These are phyloP conservation scores for Phytophthora palmivora DNA, from an alignment of 352 stramenopile species.

Conservation along the genomic window DNA sequence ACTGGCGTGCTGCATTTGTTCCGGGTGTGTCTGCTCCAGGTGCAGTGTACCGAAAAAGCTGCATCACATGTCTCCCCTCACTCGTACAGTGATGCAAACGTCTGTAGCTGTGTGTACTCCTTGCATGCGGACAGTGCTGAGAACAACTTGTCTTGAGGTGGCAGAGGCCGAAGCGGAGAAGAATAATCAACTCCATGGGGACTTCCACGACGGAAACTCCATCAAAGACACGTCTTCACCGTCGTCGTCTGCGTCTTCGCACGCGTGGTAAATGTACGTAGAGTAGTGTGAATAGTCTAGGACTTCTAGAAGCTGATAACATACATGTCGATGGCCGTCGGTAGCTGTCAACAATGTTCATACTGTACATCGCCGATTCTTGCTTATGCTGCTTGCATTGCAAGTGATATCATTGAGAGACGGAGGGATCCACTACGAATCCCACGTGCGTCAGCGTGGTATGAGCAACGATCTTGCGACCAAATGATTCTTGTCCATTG, in stretches of 20 bases:
- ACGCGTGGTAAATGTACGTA: constrained; percentile 15
- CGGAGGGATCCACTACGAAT: constrained; percentile 11
- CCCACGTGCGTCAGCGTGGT: constrained; percentile 22
- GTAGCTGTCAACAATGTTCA: too few relatives aligned
- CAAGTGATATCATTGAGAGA: constrained; percentile 12
- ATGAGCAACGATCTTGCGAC: constrained; percentile 9
- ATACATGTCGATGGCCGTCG: not conserved
- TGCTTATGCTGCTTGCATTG: too few relatives aligned
- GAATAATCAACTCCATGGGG: not conserved
- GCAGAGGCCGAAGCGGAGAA: constrained; percentile 24
- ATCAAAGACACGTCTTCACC: constrained; percentile 29
- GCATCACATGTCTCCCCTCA: constrained; percentile 41
- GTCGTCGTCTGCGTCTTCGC: constrained; percentile 19
- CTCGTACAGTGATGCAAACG: constrained; percentile 27
- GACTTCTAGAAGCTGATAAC: constrained; percentile 4
- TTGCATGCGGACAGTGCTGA: constrained; percentile 34
- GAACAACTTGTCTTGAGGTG: constrained; percentile 31
- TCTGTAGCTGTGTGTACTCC: constrained; percentile 36
- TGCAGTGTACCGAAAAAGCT: constrained; percentile 41
- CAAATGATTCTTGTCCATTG: constrained; percentile 16
- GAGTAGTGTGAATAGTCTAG: constrained; percentile 7
- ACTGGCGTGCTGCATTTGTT: constrained; percentile 35
- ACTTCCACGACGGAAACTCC: constrained; percentile 23
- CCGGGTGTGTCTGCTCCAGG: constrained; percentile 25
- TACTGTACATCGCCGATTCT: too few relatives aligned